Conservation (phyloP, 768 basidiomycete genomes). For the Trametes maxima region DNA sequence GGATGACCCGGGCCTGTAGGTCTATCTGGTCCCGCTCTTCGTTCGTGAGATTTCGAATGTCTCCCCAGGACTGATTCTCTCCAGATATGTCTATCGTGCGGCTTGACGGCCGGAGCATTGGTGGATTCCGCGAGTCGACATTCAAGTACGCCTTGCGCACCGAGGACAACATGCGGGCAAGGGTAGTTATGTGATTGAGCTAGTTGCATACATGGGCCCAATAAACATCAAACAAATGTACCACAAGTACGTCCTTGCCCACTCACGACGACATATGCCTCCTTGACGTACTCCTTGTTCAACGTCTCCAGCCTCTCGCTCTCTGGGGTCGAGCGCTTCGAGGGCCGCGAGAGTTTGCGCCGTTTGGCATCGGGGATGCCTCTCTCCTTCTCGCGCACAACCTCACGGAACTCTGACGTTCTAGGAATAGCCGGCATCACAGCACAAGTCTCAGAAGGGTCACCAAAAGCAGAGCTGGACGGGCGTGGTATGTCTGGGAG, state of each 20-base stretch:
- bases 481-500: not conserved
- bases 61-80: conserved; percentile 57
- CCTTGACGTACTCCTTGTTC: conserved; percentile 69
- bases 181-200: conserved; percentile 73
- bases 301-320: conserved; percentile 43
- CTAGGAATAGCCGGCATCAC: conserved; percentile 61
- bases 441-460: not conserved
- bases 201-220: conserved; percentile 30
- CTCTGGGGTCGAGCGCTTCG: conserved; percentile 34
- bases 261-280: conserved; percentile 71
- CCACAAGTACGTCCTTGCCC: not conserved
- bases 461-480: not conserved
- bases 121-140: conserved; percentile 60
- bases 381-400: conserved; percentile 50
- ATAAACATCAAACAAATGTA: not conserved
- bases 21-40: conserved; percentile 97
- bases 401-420: conserved; percentile 61
- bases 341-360: conserved; percentile 44
- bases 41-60: conserved; percentile 75
- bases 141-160: conserved; percentile 90
- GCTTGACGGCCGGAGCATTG: conserved; percentile 51
- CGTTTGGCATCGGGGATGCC: conserved; percentile 49
- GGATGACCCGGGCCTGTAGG: conserved; percentile 83
- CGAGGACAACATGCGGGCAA: conserved; percentile 70
- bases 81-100: conserved; percentile 56